Base-by-base conservation (phyloP, 2,329 filamentous ascomycete genomes). In the Ceratocystis albifundus region DNA sequence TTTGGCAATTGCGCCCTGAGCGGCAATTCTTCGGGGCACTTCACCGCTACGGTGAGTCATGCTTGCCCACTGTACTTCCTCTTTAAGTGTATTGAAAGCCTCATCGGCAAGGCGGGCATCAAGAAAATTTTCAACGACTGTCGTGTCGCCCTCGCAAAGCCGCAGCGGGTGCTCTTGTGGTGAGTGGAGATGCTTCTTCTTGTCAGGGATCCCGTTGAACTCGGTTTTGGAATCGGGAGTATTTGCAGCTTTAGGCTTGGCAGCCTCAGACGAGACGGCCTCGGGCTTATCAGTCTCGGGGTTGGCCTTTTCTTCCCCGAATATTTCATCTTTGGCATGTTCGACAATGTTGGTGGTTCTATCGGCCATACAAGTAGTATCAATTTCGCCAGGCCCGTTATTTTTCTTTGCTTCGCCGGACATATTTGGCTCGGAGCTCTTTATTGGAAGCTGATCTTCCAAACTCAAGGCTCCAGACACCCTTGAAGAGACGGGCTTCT, bases 21-120 rank as follows among this genome's bases (percentile, higher is more conserved):
- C 91, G 62, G 90, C 91, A 5, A 97, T 90, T 1, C 96, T 83
- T 46, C 94, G 86, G 55, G 94, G 94, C 0, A 97, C 94, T 71
- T 94, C 88, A 30, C 94, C 92, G 44, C 90, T 89, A 70, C 93
- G 88, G 71, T 97, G 94, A 55, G 87, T 87, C 94, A 99, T 97
- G 70, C 84, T 88, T 73, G 93, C 87, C 91, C 93, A 99, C 70
- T 82, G 78, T 0, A 96, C 85, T 74, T 97, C 92, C 15, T 82
- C 77, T 64, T 84, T 84, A 17, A 96, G 78, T 48, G 80, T 81
- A 22, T 86, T 80, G 73, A 96, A 96, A 4, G 88, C 81, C 17
- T 80, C 78, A 0, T 82, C 76, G 3, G 80, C 79, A 0, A 88
- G 71, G 5, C 77, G 72, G 0, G 75, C 72, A 1, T 88, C 80